These are phyloP conservation scores for Eutrema heterophyllum DNA, from an alignment of 345 rosid genomes.

Conservation along the genomic window DNA sequence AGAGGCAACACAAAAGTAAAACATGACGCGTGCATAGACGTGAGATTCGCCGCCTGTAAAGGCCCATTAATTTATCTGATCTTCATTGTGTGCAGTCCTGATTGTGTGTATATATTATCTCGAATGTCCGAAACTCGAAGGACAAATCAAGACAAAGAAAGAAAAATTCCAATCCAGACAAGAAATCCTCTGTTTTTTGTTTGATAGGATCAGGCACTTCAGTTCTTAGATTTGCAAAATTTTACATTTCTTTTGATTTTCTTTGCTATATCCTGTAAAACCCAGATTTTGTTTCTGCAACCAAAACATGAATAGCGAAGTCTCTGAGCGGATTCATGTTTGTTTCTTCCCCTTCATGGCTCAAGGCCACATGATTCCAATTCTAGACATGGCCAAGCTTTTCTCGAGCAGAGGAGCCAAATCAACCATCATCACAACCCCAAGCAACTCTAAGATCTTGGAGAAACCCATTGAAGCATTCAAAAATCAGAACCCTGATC, in stretches of 20 bases:
- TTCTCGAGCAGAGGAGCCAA: slow-evolving; percentile 40
- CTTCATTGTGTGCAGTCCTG: background rate
- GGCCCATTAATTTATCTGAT: background rate
- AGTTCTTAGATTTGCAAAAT: background rate
- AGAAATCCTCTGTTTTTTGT: background rate
- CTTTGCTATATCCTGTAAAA: background rate
- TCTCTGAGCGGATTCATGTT: slow-evolving; percentile 25
- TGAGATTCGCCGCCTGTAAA: slow-evolving; percentile 6
- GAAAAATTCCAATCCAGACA: background rate
- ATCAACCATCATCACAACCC: slow-evolving; percentile 46
- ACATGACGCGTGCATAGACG: slow-evolving; percentile 21
- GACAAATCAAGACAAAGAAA: background rate
- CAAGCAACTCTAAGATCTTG: slow-evolving; percentile 34
- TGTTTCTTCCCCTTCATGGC: slow-evolving; percentile 53
- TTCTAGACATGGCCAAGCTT: slow-evolving; percentile 50
- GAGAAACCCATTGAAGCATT: slow-evolving; percentile 25
- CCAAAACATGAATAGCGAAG: slow-evolving; percentile 27
- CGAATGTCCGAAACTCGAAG: background rate
- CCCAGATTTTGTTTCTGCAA: background rate
- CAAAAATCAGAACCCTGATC: slow-evolving; percentile 17
- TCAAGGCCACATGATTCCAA: slow-evolving; percentile 54
- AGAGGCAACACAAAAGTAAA: background rate
- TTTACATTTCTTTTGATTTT: background rate
- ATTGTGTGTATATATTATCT: background rate
- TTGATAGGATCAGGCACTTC: background rate